Percentiles rank a stretch among this genome's conserved stretches.
These are phyloP conservation scores for Cinnamomum chago DNA, from an alignment of 164 flowering plant species.

Conservation along the genomic window DNA sequence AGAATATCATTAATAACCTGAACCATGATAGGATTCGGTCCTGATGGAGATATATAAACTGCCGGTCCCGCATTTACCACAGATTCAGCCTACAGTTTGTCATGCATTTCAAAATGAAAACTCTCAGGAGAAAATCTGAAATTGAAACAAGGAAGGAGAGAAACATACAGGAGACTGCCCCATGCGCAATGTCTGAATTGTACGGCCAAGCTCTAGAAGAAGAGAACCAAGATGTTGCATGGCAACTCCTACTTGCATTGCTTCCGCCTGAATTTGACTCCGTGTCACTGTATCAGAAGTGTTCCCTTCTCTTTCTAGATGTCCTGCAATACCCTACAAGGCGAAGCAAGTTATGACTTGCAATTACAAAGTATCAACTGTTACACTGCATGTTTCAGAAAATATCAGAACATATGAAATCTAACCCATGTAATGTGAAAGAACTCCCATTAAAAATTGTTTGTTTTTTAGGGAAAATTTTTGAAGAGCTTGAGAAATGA, in stretches of 20 bases:
- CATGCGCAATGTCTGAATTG: constrained; percentile 75
- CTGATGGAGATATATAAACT: constrained; percentile 78
- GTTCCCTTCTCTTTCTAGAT: constrained; percentile 62
- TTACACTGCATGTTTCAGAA: neutral
- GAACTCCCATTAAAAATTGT: neutral
- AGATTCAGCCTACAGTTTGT: constrained; percentile 60
- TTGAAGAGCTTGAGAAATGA: too few species aligned
- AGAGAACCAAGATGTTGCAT: constrained; percentile 98
- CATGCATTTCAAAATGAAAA: constrained; percentile 2
- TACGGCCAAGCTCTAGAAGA: constrained; percentile 90
- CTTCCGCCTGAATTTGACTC: constrained; percentile 68
- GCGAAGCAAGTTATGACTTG: constrained; percentile 40
- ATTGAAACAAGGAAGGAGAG: neutral
- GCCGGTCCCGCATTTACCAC: constrained; percentile 92
- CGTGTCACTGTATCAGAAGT: constrained; percentile 56
- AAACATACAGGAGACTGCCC: constrained; percentile 83
- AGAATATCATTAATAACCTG: constrained; percentile 46
- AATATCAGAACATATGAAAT: neutral
- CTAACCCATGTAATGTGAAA: neutral
- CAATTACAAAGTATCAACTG: too few species aligned
- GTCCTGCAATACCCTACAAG: constrained; percentile 77
- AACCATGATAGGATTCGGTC: constrained; percentile 98
- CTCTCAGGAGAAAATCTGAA: neutral
- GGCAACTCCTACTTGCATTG: constrained; percentile 61
- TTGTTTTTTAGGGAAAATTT: too few species aligned